These are phyloP conservation scores for Lipomyces sp. DNA, from an alignment of 805 yeast species.

Conservation along the genomic window DNA sequence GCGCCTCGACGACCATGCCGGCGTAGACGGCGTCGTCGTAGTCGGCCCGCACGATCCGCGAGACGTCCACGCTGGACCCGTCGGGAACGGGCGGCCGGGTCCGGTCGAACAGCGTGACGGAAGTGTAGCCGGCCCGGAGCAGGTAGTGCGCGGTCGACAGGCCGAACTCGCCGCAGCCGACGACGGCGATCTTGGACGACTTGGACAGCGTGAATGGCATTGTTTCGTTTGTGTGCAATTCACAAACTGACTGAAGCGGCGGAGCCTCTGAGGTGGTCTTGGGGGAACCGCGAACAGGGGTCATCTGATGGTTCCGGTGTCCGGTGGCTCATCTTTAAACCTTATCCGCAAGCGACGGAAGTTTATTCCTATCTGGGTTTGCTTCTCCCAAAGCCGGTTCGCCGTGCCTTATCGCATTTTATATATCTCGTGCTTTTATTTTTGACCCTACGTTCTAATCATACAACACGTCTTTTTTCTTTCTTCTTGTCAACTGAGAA, in stretches of 20 bases:
- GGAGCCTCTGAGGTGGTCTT: too few species aligned
- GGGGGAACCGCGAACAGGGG: too few species aligned
- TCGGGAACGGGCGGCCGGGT: conserved; percentile 30
- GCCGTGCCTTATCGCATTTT: too few species aligned
- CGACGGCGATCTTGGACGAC: conserved; percentile 39
- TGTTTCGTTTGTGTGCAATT: not conserved
- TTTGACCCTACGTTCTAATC: too few species aligned
- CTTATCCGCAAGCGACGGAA: too few species aligned
- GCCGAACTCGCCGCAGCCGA: conserved; percentile 59
- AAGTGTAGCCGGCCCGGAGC: conserved; percentile 19
- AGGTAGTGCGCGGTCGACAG: conserved; percentile 49
- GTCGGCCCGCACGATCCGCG: conserved; percentile 50
- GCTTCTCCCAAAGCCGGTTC: too few species aligned
- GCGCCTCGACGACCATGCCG: conserved; percentile 46
- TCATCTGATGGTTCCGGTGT: too few species aligned
- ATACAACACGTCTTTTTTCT: too few species aligned
- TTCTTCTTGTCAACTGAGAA: too few species aligned
- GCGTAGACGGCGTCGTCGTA: conserved; percentile 46
- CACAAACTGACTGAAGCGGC: too few species aligned
- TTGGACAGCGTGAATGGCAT: not conserved
- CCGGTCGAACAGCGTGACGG: conserved; percentile 25
- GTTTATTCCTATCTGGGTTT: not conserved
- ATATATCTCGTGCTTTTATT: too few species aligned
- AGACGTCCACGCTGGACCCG: conserved; percentile 47
- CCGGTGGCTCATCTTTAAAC: too few species aligned